Percentiles rank a stretch among this genome's conserved stretches.
Conservation (phyloP, 345 rosid genomes). For the Salix udensis region DNA sequence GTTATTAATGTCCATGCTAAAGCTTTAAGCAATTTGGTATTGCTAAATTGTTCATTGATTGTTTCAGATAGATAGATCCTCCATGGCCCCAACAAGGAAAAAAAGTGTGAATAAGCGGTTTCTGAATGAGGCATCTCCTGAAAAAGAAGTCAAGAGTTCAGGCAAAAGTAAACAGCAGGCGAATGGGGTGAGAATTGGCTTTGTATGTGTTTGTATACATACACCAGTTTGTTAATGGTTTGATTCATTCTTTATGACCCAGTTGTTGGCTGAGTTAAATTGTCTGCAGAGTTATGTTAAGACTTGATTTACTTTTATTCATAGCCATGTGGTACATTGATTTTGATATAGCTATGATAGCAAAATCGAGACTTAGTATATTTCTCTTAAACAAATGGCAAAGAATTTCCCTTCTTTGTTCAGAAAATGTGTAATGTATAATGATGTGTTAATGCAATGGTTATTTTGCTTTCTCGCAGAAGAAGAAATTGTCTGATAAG, state of each 20-base stretch:
- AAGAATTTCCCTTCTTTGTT: neutral
- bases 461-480: slow-evolving; percentile 8
- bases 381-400: neutral
- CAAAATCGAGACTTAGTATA: neutral
- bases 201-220: neutral
- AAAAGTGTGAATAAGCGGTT: slow-evolving; percentile 72
- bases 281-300: neutral
- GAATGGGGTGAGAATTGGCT: slow-evolving; percentile 45
- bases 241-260: slow-evolving; percentile 6
- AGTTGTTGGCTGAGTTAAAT: neutral
- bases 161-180: slow-evolving; percentile 44
- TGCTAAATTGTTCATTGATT: slow-evolving; percentile 7
- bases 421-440: no score
- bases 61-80: slow-evolving; percentile 25
- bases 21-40: neutral
- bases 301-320: neutral
- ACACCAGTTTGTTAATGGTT: neutral
- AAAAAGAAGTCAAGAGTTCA: slow-evolving; percentile 50
- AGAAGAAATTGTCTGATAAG: slow-evolving; percentile 19
- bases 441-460: neutral
- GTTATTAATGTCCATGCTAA: neutral
- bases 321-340: neutral
- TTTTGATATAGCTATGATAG: neutral
- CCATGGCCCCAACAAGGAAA: slow-evolving; percentile 78
- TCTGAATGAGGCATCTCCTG: slow-evolving; percentile 62